These are phyloP conservation scores for Purpureocillium lavendulum DNA, from an alignment of 2,329 filamentous ascomycete species.

Conservation along the genomic window DNA sequence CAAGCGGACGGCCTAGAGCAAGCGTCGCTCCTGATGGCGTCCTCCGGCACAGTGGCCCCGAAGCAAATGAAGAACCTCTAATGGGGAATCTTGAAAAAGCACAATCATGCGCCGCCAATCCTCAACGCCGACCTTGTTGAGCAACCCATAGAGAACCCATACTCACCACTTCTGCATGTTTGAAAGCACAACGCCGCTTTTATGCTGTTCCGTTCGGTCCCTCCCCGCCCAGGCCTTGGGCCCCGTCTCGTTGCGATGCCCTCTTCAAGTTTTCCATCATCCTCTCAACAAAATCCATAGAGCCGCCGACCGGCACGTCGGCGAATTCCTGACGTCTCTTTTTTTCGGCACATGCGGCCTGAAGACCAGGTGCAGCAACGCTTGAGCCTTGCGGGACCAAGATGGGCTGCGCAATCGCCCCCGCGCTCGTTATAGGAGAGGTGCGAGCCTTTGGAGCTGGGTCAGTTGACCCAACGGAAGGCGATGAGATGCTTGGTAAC, in stretches of 20 bases:
- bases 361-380: no score
- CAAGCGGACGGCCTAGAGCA: no score
- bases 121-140: background rate
- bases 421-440: background rate
- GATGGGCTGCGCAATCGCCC: no score
- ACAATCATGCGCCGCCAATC: background rate
- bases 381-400: no score
- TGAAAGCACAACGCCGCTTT: background rate
- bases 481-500: constrained; percentile 8
- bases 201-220: background rate
- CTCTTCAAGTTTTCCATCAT: constrained; percentile 43
- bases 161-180: no score
- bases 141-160: no score
- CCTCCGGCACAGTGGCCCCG: no score
- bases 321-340: constrained; percentile 23
- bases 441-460: background rate
- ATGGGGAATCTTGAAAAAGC: background rate
- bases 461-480: background rate
- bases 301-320: constrained; percentile 33
- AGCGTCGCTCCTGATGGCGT: no score
- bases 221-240: background rate
- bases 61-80: background rate
- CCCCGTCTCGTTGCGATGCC: constrained; percentile 18
- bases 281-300: constrained; percentile 41
- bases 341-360: no score